These are phyloP conservation scores for Biscogniauxia sp. DNA, from an alignment of 2,329 filamentous ascomycete species.

Conservation along the genomic window DNA sequence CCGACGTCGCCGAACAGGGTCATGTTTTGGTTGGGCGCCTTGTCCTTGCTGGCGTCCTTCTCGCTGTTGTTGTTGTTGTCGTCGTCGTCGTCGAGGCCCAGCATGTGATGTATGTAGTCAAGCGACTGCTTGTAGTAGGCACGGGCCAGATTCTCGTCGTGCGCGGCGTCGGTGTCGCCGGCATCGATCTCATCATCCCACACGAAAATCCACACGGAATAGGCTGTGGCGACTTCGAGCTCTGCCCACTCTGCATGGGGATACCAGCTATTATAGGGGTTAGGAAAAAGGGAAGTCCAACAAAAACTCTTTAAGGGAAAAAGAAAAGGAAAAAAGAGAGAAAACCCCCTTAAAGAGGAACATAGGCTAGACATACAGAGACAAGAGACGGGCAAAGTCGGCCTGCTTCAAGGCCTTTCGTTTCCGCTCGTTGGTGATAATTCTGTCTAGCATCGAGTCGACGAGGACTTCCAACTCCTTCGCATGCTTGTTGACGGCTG, in stretches of 20 bases:
- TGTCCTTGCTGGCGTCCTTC: constrained; percentile 4
- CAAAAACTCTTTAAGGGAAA: no score
- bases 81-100: constrained; percentile 26
- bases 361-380: constrained; percentile 22
- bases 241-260: constrained; percentile 33
- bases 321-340: not conserved
- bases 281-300: constrained; percentile 3
- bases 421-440: constrained; percentile 28
- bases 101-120: constrained; percentile 26
- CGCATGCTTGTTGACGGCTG: constrained; percentile 23
- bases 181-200: constrained; percentile 36
- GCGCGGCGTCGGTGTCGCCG: constrained; percentile 31
- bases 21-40: constrained; percentile 26
- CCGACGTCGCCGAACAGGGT: constrained; percentile 27
- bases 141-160: constrained; percentile 27
- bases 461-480: constrained; percentile 22
- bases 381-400: constrained; percentile 33
- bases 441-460: constrained; percentile 22
- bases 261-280: constrained; percentile 28
- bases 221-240: constrained; percentile 30
- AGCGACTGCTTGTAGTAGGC: constrained; percentile 31
- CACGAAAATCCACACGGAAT: constrained; percentile 35
- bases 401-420: constrained; percentile 33
- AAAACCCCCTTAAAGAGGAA: not conserved
- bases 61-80: no score